Base-by-base conservation (phyloP, 768 basidiomycete genomes). In the Mycena alexandri region DNA sequence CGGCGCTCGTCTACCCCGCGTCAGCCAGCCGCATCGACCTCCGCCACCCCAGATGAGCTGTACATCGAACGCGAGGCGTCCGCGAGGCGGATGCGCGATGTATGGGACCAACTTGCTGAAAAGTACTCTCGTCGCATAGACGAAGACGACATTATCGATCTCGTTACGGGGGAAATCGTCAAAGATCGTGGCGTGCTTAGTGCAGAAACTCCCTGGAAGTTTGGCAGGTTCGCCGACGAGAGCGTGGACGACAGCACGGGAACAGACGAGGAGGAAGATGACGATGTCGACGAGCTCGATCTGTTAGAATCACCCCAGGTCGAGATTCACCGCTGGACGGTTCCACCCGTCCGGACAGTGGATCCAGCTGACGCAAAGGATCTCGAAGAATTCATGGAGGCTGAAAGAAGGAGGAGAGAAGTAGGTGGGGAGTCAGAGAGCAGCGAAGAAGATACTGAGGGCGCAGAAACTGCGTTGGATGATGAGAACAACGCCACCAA, bases 91-190 rank as follows among this genome's bases (percentile, higher is more conserved):
- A 80, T 93, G 42, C 79, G 87, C 24, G 84, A 86, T 70, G 80
- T 86, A 16, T 93, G 93, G 93, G 82, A 86, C 29, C 82, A 86
- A 57, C 86, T 94, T 5, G 92, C 86, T 4, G 87, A 90, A 53
- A 86, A 91, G 25, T 91, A 93, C 74, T 83, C 85, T 38, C 84
- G 86, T 56, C 83, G 84, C 48, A 79, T 93, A 43, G 91, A 92
- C 70, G 89, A 94, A 73, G 93, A 94, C 76, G 93, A 95, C 75
- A 89, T 94, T 51, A 82, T 94, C 36, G 90, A 94, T 73, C 79
- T 95, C 3, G 79, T 81, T 61, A 88, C 87, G 13, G 85, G 83
- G 13, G 76, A 85, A 67, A 82, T 94, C 46, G 80, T 92, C 64
- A 88, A 86, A 72, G 91, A 94, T 75, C 86, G 91, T 65, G 93